phyloP scores from a whole-genome alignment of 352 stramenopile genomes.

The Globisporangium alternatum region DNA sequence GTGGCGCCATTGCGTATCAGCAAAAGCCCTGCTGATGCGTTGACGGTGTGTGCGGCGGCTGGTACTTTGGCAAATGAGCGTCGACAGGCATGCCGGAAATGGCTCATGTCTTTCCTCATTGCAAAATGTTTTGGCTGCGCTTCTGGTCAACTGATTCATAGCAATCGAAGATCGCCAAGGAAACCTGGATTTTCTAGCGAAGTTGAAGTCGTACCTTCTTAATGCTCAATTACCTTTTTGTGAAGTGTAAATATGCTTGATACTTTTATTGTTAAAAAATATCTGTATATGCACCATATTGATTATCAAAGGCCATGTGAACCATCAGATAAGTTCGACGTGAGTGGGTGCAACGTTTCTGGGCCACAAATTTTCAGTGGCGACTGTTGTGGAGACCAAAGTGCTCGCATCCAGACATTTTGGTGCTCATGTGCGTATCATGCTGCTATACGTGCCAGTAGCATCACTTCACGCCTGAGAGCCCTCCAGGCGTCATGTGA shows the following conservation, averaged over 20 bases:
- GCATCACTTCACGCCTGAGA: too few relatives aligned
- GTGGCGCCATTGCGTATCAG: constrained; percentile 1
- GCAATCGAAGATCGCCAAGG: too few relatives aligned
- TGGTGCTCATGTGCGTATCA: neutral
- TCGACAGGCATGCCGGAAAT: neutral
- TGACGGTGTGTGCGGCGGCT: neutral
- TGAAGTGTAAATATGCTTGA: too few relatives aligned
- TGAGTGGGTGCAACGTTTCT: neutral
- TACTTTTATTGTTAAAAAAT: neutral
- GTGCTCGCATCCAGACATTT: neutral
- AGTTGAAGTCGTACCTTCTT: neutral
- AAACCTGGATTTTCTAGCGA: neutral
- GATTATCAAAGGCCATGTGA: neutral
- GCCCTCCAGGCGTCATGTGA: too few relatives aligned
- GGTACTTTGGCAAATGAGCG: neutral
- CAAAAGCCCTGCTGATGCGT: neutral
- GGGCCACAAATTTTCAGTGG: neutral
- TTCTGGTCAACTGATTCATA: neutral
- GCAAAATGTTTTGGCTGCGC: neutral
- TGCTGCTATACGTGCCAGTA: too few relatives aligned
- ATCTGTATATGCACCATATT: neutral
- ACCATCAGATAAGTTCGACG: neutral
- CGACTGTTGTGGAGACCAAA: neutral
- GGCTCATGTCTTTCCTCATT: neutral
- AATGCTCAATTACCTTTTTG: neutral